phyloP scores from a whole-genome alignment of 2,329 filamentous ascomycete genomes.

The Thelonectria rubi region DNA sequence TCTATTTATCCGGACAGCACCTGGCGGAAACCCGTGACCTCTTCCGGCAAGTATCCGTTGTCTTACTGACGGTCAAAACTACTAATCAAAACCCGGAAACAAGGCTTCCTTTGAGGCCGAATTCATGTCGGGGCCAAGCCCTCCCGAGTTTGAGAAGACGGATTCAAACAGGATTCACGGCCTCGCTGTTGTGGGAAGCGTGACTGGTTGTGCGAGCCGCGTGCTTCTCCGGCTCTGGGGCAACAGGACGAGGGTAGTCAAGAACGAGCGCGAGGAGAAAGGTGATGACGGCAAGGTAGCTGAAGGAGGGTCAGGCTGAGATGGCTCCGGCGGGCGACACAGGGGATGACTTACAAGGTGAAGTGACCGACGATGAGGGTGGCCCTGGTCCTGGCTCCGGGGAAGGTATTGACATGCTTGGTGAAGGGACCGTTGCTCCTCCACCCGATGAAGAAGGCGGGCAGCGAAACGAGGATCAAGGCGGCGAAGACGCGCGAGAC shows the following conservation, averaged over 20 bases:
- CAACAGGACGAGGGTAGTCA: slow-evolving; percentile 20
- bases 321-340: neutral
- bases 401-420: neutral
- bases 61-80: neutral
- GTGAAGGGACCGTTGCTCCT: slow-evolving; percentile 7
- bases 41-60: neutral
- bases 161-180: neutral
- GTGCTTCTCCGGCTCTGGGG: neutral
- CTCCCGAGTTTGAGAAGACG: neutral
- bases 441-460: slow-evolving; percentile 24
- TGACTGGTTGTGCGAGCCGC: neutral
- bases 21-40: neutral
- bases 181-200: neutral
- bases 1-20: neutral
- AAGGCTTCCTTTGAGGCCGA: neutral
- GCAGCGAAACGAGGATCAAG: slow-evolving; percentile 31
- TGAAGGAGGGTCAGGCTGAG: slow-evolving; percentile 28
- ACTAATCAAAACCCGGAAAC: neutral
- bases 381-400: neutral
- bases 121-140: too few relatives aligned
- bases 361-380: slow-evolving; percentile 33
- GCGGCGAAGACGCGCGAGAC: slow-evolving; percentile 39
- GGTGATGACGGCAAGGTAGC: slow-evolving; percentile 34
- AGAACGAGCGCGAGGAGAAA: slow-evolving; percentile 31
- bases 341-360: slow-evolving; percentile 37